Evolutionary conservation across 805 yeast genomes (phyloP).

Genomic region (Wickerhamiella alocasiicola): DNA sequence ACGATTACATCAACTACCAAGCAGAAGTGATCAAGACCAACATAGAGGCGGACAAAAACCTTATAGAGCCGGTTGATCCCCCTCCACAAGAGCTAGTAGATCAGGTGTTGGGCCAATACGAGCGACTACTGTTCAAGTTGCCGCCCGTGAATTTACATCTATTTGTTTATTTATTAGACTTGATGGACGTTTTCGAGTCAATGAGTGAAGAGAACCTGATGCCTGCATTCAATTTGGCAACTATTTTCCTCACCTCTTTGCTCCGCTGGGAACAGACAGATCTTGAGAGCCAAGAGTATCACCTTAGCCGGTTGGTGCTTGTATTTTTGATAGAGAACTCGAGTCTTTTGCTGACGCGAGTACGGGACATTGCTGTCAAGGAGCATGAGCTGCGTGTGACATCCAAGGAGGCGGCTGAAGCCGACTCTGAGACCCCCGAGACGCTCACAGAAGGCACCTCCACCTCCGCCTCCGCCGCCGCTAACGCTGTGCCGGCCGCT

Average conservation of each 20-base stretch:
- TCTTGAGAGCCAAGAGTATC: constrained; percentile 84
- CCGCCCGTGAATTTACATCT: constrained; percentile 74
- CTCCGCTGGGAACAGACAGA: constrained; percentile 83
- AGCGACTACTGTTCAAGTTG: constrained; percentile 49
- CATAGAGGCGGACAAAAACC: constrained; percentile 6
- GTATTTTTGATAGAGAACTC: constrained; percentile 83
- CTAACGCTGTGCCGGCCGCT: no score
- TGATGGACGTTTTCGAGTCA: constrained; percentile 72
- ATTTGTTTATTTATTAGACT: constrained; percentile 72
- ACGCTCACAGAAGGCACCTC: not conserved
- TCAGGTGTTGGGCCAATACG: constrained; percentile 57
- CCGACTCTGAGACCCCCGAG: not conserved
- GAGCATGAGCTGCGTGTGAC: constrained; percentile 22
- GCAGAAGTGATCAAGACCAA: constrained; percentile 20
- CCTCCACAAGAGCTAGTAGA: constrained; percentile 12
- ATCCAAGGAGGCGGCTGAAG: not conserved
- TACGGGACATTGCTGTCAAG: constrained; percentile 25
- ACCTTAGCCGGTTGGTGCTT: constrained; percentile 70
- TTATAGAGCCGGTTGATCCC: constrained; percentile 5
- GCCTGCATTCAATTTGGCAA: constrained; percentile 89
- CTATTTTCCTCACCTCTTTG: constrained; percentile 94
- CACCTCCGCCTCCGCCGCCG: no score
- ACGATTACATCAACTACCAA: constrained; percentile 52
- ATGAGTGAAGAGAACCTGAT: constrained; percentile 68
- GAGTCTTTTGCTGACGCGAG: constrained; percentile 53